Conservation (phyloP, 2,329 filamentous ascomycete species). For the Aspergillus fumigatus region DNA sequence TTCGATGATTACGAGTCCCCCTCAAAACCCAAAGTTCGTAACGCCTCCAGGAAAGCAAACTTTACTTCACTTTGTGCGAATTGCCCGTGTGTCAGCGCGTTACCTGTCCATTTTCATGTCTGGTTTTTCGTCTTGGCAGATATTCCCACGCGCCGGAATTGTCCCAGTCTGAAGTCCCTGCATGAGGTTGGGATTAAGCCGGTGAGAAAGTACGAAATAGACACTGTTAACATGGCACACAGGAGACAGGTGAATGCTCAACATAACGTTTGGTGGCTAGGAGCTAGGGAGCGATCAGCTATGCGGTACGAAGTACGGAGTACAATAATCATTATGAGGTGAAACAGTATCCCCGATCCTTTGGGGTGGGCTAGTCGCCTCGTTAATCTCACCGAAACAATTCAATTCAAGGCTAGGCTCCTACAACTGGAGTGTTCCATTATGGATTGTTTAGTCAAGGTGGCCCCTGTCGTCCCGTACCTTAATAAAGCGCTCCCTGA, state of each 20-base stretch:
- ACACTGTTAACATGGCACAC: neutral
- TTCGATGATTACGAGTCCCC: neutral
- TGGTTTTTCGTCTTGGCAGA: neutral
- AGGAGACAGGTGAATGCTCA: neutral
- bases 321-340: neutral
- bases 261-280: neutral
- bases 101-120: neutral
- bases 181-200: neutral
- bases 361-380: neutral
- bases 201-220: neutral
- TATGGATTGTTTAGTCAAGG: neutral
- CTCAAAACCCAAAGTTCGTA: neutral
- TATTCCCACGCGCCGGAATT: neutral
- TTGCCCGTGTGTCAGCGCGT: neutral
- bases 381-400: neutral
- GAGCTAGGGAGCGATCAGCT: neutral
- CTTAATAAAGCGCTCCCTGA: neutral
- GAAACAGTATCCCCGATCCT: neutral
- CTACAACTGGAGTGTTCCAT: neutral
- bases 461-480: neutral
- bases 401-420: neutral
- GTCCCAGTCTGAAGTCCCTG: neutral
- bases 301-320: neutral
- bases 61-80: neutral
- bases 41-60: neutral